phyloP scores from a whole-genome alignment of 164 flowering plant species.

The Nymphaea colorata region DNA sequence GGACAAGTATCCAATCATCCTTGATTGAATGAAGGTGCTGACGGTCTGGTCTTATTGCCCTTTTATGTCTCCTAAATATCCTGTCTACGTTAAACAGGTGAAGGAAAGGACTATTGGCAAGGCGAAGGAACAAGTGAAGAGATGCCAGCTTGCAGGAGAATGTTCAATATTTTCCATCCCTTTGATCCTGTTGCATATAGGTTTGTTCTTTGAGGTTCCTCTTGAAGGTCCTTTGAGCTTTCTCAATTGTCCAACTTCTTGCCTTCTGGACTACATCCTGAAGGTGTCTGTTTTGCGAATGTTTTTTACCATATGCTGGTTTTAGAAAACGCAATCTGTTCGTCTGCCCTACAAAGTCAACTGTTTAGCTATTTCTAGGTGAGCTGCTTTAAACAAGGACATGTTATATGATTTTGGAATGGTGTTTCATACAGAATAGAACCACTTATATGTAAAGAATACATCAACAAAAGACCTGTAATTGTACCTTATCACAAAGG shows the following conservation, averaged over 20 bases:
- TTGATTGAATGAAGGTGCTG: no score
- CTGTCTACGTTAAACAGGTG: constrained; percentile 27
- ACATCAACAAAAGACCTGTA: constrained; percentile 53
- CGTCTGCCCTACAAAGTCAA: no score
- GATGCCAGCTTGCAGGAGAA: constrained; percentile 82
- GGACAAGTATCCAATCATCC: no score
- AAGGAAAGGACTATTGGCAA: constrained; percentile 77
- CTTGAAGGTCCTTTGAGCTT: neutral
- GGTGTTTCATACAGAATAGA: constrained; percentile 62
- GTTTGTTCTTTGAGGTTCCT: constrained; percentile 18
- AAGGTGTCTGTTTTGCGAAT: no score
- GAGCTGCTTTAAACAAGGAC: constrained; percentile 11
- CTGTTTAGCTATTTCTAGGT: no score
- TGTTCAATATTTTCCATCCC: constrained; percentile 97
- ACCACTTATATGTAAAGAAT: constrained; percentile 89
- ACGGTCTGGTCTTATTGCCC: no score
- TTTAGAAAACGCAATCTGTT: no score
- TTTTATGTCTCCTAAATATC: no score
- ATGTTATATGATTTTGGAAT: constrained; percentile 21
- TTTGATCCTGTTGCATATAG: constrained; percentile 99
- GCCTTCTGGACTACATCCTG: no score
- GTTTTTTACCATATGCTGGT: no score
- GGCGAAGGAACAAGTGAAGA: constrained; percentile 77
- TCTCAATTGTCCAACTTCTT: neutral
- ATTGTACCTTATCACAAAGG: constrained; percentile 92